Base-by-base conservation (phyloP, 331 rosid species). In the Quercus tomentella region DNA sequence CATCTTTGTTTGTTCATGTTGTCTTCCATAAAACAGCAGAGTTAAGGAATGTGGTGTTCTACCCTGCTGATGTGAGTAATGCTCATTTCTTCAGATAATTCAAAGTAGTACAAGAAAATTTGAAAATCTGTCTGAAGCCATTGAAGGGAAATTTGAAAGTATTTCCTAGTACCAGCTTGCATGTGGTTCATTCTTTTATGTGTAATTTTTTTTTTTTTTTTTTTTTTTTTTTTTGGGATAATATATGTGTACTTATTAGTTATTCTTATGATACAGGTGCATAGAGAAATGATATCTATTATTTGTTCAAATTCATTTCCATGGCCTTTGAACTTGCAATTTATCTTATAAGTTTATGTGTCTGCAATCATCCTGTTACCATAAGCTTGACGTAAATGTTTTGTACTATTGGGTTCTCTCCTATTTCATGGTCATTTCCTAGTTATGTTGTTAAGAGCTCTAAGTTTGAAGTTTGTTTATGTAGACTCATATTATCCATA, bases 381-480 rank as follows among this genome's bases (percentile, higher is more conserved):
- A 23, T 54, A 69, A 25, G 30, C 60, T 20, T 20, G 57, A 49
- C 72, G 35, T 74, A 57, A 35, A 62, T 66, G 56, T 81, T 49
- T 76, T 74, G 71, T 72, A n/a, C 70, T 83, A 71, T 78, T 85
- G 83, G 28, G 28, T 26, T 26, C 28, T 26, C 28, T 26, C 28
- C 28, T 26, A 26, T 26, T 26, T 26, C 28, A 26, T 26, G 28
- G 28, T 26, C 28, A 26, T 26, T 26, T 26, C 28, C 28, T 26
- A 26, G 28, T 26, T 26, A 26, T 26, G 28, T 26, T 26, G 28
- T 26, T 26, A 26, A 26, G 28, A 26, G 28, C 28, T 26, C 3
- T 26, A 26, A 26, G 28, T 26, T 26, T 26, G 28, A 26, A 26
- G 28, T 26, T 26, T 26, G 28, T 26, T 26, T 26, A 26, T 26